Conservation (phyloP, 2,329 filamentous ascomycete genomes). For the Cladophialophora chaetospira region DNA sequence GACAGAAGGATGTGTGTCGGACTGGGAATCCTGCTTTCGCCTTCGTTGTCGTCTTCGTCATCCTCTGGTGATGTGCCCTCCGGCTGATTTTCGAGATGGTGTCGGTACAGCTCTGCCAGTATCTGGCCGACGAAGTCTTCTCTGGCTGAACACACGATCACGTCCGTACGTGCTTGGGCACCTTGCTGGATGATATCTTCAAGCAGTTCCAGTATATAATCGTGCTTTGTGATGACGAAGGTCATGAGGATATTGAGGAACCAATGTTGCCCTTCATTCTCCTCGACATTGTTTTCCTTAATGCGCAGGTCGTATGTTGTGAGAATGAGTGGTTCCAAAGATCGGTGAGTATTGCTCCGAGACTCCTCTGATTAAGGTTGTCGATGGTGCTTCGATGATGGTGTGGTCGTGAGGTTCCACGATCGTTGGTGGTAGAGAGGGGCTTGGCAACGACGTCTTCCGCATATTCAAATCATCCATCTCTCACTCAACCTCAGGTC, state of each 20-base stretch:
- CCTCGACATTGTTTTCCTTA: neutral
- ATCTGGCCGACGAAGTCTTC: conserved; percentile 66
- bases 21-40: neutral
- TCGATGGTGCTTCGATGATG: too few relatives aligned
- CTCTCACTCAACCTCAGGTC: neutral
- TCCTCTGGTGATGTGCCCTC: conserved; percentile 19
- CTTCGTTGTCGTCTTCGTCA: neutral
- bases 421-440: too few relatives aligned
- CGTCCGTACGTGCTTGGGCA: conserved; percentile 60
- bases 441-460: conserved; percentile 4
- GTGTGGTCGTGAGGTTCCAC: too few relatives aligned
- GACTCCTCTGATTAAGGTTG: too few relatives aligned
- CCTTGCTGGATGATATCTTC: conserved; percentile 59
- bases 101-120: conserved; percentile 47
- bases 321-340: too few relatives aligned
- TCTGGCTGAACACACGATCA: conserved; percentile 71
- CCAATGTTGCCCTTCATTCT: neutral
- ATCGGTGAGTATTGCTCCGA: too few relatives aligned
- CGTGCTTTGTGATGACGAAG: conserved; percentile 38
- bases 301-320: too few relatives aligned
- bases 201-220: conserved; percentile 59
- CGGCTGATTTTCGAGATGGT: conserved; percentile 22
- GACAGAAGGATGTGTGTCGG: conserved; percentile 53
- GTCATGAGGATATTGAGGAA: conserved; percentile 9
- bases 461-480: neutral